A percentile compares a stretch with the other conserved stretches of the same genome.
Conservation (phyloP, 148 eudicot species). For the Heliosperma pusillum region DNA sequence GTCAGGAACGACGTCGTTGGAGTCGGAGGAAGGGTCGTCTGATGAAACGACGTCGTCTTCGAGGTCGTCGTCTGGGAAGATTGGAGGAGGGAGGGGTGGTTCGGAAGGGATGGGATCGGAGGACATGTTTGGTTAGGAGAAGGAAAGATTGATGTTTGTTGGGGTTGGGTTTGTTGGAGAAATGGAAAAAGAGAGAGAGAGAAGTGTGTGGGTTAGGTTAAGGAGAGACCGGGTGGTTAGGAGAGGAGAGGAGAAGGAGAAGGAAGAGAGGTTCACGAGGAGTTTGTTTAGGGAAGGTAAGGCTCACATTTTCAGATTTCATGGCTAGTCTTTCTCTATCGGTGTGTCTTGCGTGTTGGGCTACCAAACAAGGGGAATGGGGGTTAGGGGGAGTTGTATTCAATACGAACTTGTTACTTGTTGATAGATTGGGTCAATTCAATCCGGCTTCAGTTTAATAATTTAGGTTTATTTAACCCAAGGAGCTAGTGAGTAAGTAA, state of each 20-base stretch:
- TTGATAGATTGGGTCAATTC: no score
- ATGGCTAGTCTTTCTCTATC: not conserved
- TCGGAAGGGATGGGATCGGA: not conserved
- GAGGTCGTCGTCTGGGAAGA: conserved; percentile 45
- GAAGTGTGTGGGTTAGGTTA: conserved; percentile 13
- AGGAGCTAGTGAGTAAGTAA: no score
- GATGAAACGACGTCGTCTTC: conserved; percentile 35
- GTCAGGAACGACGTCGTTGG: conserved; percentile 36
- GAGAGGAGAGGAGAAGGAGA: not conserved
- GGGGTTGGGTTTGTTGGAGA: not conserved
- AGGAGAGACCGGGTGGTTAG: conserved; percentile 20
- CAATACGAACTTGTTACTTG: no score
- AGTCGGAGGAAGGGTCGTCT: conserved; percentile 16
- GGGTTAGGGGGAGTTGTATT: no score
- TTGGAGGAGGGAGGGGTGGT: conserved; percentile 27
- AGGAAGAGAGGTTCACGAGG: conserved; percentile 30
- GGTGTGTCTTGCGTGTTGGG: conserved; percentile 20
- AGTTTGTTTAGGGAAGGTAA: conserved; percentile 28
- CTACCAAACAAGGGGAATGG: no score
- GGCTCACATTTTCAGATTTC: not conserved
- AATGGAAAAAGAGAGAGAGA: conserved; percentile 1
- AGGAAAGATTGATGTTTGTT: not conserved
- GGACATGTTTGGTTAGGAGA: not conserved
- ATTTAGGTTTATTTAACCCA: no score
- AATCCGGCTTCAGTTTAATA: no score